phyloP scores from a whole-genome alignment of 116 monocot genomes.

The Cymodocea nodosa region DNA sequence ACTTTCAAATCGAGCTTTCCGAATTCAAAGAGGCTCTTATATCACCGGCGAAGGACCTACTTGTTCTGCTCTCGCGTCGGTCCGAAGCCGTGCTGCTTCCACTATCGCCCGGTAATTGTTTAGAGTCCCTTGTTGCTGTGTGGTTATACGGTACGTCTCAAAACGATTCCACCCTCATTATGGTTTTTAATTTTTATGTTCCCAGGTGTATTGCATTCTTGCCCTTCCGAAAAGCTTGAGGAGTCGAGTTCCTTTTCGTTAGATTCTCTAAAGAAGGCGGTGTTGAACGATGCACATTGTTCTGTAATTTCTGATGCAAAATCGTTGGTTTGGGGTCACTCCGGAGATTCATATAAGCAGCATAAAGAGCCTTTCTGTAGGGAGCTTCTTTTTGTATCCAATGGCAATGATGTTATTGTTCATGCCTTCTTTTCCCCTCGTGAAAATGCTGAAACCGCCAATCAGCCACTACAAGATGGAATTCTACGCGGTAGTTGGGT shows the following conservation, averaged over 20 bases:
- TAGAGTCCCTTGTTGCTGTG: background rate
- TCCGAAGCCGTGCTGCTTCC: constrained; percentile 55
- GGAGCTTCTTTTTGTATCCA: constrained; percentile 62
- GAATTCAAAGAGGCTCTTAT: constrained; percentile 54
- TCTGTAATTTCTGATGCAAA: constrained; percentile 45
- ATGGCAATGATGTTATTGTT: constrained; percentile 37
- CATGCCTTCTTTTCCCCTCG: constrained; percentile 43
- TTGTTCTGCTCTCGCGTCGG: constrained; percentile 53
- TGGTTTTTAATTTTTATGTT: background rate
- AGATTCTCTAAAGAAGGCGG: constrained; percentile 2
- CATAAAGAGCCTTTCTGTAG: constrained; percentile 35
- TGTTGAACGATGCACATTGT: constrained; percentile 8
- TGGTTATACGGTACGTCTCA: background rate
- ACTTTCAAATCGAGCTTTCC: constrained; percentile 39
- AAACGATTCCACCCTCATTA: background rate
- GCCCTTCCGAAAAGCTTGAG: background rate
- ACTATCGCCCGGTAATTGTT: constrained; percentile 22
- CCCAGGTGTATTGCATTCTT: background rate
- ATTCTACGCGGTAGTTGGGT: constrained; percentile 52
- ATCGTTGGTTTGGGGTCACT: constrained; percentile 70
- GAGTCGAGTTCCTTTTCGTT: constrained; percentile 4
- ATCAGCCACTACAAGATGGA: constrained; percentile 15
- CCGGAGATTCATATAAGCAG: constrained; percentile 38
- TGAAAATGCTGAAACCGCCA: constrained; percentile 3
- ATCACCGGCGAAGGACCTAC: constrained; percentile 57